Conservation (phyloP, 495 filamentous ascomycete genomes). For the Penicillium daleae region DNA sequence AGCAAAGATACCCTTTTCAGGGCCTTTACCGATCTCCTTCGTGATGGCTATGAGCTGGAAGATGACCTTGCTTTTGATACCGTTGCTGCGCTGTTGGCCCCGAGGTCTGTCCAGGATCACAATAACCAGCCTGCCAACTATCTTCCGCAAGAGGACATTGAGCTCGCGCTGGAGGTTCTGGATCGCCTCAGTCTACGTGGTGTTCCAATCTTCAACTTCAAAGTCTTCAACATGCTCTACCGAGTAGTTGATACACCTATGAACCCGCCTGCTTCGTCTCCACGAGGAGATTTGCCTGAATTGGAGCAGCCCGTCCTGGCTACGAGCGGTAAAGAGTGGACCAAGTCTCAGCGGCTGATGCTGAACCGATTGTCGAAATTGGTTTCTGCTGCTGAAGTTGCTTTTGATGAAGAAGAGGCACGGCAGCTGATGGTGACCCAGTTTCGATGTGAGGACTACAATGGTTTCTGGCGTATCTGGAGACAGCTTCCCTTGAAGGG, state of each 20-base stretch:
- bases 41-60: slow-evolving; percentile 40
- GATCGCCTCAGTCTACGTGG: slow-evolving; percentile 50
- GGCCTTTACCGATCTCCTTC: slow-evolving; percentile 35
- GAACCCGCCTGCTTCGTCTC: slow-evolving; percentile 20
- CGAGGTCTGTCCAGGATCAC: slow-evolving; percentile 13
- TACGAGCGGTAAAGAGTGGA: slow-evolving; percentile 12
- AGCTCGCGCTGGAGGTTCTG: slow-evolving; percentile 50
- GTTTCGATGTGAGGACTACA: slow-evolving; percentile 49
- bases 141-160: slow-evolving; percentile 34
- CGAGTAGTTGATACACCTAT: slow-evolving; percentile 30
- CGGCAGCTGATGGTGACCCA: slow-evolving; percentile 52
- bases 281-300: not conserved
- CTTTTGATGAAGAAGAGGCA: slow-evolving; percentile 52
- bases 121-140: slow-evolving; percentile 12
- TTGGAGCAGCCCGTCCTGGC: not conserved
- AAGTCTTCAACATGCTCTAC: slow-evolving; percentile 49
- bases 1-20: slow-evolving; percentile 35
- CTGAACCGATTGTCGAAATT: slow-evolving; percentile 33
- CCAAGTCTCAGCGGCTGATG: slow-evolving; percentile 21
- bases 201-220: slow-evolving; percentile 45
- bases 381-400: slow-evolving; percentile 39
- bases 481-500: slow-evolving; percentile 54
- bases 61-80: slow-evolving; percentile 40
- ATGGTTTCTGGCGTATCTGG: slow-evolving; percentile 66
- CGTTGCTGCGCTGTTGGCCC: slow-evolving; percentile 42